Evolutionary conservation across 169 alveolate genomes (phyloP), one percentile per base, ranked within the genome.

Genomic region (Plasmodium fragile): DNA sequence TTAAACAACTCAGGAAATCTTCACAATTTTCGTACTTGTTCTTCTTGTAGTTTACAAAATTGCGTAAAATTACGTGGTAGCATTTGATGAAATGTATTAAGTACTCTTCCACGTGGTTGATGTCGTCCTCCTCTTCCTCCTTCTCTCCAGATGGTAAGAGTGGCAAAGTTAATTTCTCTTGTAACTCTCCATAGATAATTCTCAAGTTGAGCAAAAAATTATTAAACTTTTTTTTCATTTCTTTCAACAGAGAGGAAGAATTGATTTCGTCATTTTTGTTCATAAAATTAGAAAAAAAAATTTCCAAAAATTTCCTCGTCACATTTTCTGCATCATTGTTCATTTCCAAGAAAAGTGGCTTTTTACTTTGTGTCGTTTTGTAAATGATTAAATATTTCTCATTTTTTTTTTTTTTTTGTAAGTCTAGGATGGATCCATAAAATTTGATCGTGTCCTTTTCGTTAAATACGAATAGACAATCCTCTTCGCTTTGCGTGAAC

Each of bases 251-350:
- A 65, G 90, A 78, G 45, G 93, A 87, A 22, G 73, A 78, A 87
- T 87, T 87, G 43, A 87, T 87, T n/a, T 87, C 78, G 22, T 87
- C 89, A 78, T 87, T 87, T 39, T 87, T 87, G 52, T 87, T 87
- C 93, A 87, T 87, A 77, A 87, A 87, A 43, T 78, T 87, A 22
- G 89, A 87, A 78, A 87, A 87, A 55, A 87, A 87, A 34, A 78
- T 77, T 59, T 87, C 93, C 71, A 87, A 78, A 87, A 87, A 87
- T 39, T 53, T 77, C 49, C 93, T 52, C 32, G 81, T 78, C 28
- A 87, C 81, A 87, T 77, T 87, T 55, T 87, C 93, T 16, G 93
- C 93, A 87, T 87, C 93, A 87, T 53, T 87, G 41, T 87, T 87
- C 93, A 87, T 87, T 78, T 87, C 93, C 32, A 87, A 49, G 45